phyloP scores from a whole-genome alignment of 2,329 filamentous ascomycete species.

The Alternaria solani region DNA sequence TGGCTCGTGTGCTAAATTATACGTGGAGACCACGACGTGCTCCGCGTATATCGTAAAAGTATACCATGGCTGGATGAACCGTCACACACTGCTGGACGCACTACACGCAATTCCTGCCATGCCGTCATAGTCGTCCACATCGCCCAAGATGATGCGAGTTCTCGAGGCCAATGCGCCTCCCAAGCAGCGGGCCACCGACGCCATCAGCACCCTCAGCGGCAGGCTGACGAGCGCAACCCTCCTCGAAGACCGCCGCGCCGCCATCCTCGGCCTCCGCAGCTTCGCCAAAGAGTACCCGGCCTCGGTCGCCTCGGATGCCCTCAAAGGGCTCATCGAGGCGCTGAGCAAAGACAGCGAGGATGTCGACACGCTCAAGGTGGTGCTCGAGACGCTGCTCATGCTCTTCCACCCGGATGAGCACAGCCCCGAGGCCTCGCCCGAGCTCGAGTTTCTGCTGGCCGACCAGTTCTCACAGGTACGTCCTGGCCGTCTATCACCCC shows the following conservation, averaged over 20 bases:
- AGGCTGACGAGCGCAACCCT: slow-evolving; percentile 89
- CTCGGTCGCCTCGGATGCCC: slow-evolving; percentile 90
- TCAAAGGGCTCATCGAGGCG: slow-evolving; percentile 85
- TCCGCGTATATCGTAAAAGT: not conserved
- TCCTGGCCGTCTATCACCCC: slow-evolving; percentile 18
- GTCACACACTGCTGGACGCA: slow-evolving; percentile 1
- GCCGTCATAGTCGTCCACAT: slow-evolving; percentile 25
- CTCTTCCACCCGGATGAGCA: slow-evolving; percentile 77
- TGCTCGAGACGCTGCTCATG: slow-evolving; percentile 93
- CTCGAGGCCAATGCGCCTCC: slow-evolving; percentile 79
- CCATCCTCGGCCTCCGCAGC: slow-evolving; percentile 90
- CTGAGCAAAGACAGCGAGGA: slow-evolving; percentile 89
- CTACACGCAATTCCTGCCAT: slow-evolving; percentile 16
- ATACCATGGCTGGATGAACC: not conserved
- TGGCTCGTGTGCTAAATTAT: slow-evolving; percentile 30
- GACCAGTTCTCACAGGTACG: slow-evolving; percentile 93
- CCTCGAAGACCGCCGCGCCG: slow-evolving; percentile 91
- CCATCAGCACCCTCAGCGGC: slow-evolving; percentile 87
- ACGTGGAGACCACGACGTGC: slow-evolving; percentile 23
- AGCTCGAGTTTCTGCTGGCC: slow-evolving; percentile 93
- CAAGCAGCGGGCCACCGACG: slow-evolving; percentile 95
- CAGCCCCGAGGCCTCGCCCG: slow-evolving; percentile 88
- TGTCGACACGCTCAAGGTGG: slow-evolving; percentile 93
- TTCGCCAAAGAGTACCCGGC: slow-evolving; percentile 97
- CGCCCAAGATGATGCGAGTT: slow-evolving; percentile 59